phyloP scores from a whole-genome alignment of 768 basidiomycete species.

The Xanthoconium purpureum region DNA sequence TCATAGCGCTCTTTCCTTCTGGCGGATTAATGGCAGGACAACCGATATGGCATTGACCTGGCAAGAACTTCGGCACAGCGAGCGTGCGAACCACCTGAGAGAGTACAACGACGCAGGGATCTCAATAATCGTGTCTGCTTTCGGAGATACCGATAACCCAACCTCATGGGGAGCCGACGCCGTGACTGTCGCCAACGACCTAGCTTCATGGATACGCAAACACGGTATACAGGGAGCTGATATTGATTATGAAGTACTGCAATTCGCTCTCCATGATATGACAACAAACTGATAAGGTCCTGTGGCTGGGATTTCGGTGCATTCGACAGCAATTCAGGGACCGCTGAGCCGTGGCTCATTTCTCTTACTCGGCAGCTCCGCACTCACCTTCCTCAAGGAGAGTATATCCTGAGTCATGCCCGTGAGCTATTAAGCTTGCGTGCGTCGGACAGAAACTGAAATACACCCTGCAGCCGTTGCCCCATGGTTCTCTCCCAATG shows the following conservation, averaged over 20 bases:
- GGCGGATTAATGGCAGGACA: constrained; percentile 38
- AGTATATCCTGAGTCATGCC: constrained; percentile 33
- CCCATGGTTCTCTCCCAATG: constrained; percentile 38
- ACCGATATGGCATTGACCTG: constrained; percentile 44
- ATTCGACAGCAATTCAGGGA: constrained; percentile 34
- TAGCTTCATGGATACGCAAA: constrained; percentile 43
- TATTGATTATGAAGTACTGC: constrained; percentile 45
- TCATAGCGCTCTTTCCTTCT: constrained; percentile 39
- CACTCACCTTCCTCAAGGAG: constrained; percentile 26
- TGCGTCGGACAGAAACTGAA: not conserved
- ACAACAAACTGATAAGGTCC: not conserved
- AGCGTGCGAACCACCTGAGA: constrained; percentile 40
- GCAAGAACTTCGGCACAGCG: constrained; percentile 34
- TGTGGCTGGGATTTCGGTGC: constrained; percentile 35
- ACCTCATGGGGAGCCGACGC: constrained; percentile 40
- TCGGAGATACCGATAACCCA: constrained; percentile 40
- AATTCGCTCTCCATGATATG: not conserved
- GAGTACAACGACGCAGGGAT: constrained; percentile 54
- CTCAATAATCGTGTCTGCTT: constrained; percentile 52
- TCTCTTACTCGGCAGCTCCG: constrained; percentile 31
- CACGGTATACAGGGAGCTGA: constrained; percentile 50
- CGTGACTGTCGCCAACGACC: constrained; percentile 34
- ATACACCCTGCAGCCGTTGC: constrained; percentile 34
- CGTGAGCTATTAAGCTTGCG: constrained; percentile 19
- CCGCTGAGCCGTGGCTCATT: constrained; percentile 27